Base-by-base conservation (phyloP, 305 asterid species). In the Plantago coronopus region DNA sequence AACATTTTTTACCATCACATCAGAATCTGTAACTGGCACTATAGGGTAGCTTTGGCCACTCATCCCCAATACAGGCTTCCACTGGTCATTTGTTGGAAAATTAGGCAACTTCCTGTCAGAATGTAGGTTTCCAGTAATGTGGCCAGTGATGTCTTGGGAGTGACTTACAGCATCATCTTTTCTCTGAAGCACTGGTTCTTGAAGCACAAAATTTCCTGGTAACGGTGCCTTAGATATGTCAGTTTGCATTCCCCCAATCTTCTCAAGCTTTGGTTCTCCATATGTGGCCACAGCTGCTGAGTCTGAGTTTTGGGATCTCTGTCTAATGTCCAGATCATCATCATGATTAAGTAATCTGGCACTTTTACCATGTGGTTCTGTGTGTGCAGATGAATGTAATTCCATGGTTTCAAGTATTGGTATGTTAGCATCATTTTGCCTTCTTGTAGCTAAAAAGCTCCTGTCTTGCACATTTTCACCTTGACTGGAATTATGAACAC, bases 1-100 rank as follows among this genome's bases (percentile, higher is more conserved):
- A 54, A 54, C 73, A 75, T 63, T 76, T 72, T 73, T 79, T 20
- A 47, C 61, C 68, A 61, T 45, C 57, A 63, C 58, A 66, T 66
- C 83, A 48, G 83, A 64, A 67, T 75, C 84, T 79, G 78, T 85
- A 31, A 54, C 47, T 29, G 77, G 75, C 77, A 82, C 62, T 40
- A 63, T 68, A 25, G 73, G 62, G 71, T 64, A 79, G 72, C 75
- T 79, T 68, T 75, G 91, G 69, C 80, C 77, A 72, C 69, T 75
- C 75, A 76, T 66, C 74, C 84, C 93, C 46, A 87, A 61, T 54
- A 74, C 81, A 62, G 95, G 81, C 70, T 82, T 85, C 96, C 96
- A 86, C 74, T 83, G 95, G 54, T 83, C 93, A 76, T 84, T 85
- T 23, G 50, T 58, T 16, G 74, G 79, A 54, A 81, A 72, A 76